phyloP scores from a whole-genome alignment of 2,329 filamentous ascomycete genomes.

The Bisporella sp. region DNA sequence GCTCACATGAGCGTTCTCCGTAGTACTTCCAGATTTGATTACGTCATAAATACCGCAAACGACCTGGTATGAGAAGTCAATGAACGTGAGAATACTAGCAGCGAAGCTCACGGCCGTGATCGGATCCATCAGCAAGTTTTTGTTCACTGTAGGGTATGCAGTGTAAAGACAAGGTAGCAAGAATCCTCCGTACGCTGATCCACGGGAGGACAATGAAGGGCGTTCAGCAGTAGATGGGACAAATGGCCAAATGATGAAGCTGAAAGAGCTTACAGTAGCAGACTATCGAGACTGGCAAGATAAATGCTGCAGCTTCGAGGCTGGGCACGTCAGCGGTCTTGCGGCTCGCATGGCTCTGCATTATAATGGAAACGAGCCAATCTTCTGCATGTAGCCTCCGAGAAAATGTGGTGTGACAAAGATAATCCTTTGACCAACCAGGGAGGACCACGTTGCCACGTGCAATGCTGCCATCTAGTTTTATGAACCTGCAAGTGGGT shows the following conservation, averaged over 20 bases:
- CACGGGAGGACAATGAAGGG: neutral
- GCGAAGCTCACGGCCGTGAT: slow-evolving; percentile 9
- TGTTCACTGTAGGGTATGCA: neutral
- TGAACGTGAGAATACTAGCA: slow-evolving; percentile 15
- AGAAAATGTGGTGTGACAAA: too few relatives aligned
- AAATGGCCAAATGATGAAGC: neutral
- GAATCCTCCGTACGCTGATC: neutral
- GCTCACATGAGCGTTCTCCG: neutral
- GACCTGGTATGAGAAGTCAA: slow-evolving; percentile 21
- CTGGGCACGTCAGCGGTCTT: neutral
- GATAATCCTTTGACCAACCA: too few relatives aligned
- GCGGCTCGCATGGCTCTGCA: neutral
- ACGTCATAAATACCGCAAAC: slow-evolving; percentile 7
- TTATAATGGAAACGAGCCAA: neutral
- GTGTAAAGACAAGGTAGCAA: neutral
- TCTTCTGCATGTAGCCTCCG: too few relatives aligned
- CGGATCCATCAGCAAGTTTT: slow-evolving; percentile 1
- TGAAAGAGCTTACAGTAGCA: neutral
- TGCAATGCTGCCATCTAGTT: too few relatives aligned
- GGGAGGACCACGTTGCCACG: too few relatives aligned
- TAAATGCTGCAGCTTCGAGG: neutral
- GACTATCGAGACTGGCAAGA: neutral
- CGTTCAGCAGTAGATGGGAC: neutral
- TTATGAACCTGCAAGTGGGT: too few relatives aligned
- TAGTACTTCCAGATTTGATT: neutral